Evolutionary conservation across 345 rosid species (phyloP), one percentile per base, ranked within the genome.

Genomic region (Mallotus nudiflorus): DNA sequence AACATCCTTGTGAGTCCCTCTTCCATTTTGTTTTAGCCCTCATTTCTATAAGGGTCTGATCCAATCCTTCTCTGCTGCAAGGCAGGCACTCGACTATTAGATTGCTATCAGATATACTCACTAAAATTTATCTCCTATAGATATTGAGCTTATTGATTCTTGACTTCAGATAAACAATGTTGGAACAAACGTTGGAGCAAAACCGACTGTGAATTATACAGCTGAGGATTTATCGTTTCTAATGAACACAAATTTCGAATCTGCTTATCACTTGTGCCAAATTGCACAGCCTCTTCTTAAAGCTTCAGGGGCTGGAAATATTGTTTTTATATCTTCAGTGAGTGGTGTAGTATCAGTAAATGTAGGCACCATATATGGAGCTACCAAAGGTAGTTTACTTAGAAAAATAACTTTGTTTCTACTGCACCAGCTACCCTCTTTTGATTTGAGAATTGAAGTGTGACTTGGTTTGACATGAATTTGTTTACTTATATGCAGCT

Each of bases 111-210:
- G 27, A 25, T n/a, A n/a, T n/a, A n/a, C n/a, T n/a, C n/a, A n/a
- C n/a, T n/a, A n/a, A 52, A 11, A 1, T 31, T 12, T 0, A 31
- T 4, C 62, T 18, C 4, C 14, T 55, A 27, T 14, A 25, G 64
- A 33, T 33, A 39, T 24, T 56, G 61, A 37, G 19, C 0, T 39
- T 11, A 11, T 61, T 40, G 9, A 35, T 35, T 37, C 45, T 24
- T 63, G 52, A 18, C 12, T 42, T 45, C 14, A 71, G 80, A 56
- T 77, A 28, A 77, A 77, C 76, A 77, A 77, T 37, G 72, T 70
- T 1, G 75, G 79, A 20, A 54, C 29, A 5, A 28, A 11, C 1
- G 3, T 28, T 3, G n/a, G 3, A 3, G n/a, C n/a, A n/a, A 68
- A 74, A 48, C 62, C 55, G 5, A 68, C 73, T 3, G 5, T 56